Percentiles rank a stretch among this genome's conserved stretches.
phyloP scores from a whole-genome alignment of 192 early-diverging fungal genomes.

The Podila epicladia region DNA sequence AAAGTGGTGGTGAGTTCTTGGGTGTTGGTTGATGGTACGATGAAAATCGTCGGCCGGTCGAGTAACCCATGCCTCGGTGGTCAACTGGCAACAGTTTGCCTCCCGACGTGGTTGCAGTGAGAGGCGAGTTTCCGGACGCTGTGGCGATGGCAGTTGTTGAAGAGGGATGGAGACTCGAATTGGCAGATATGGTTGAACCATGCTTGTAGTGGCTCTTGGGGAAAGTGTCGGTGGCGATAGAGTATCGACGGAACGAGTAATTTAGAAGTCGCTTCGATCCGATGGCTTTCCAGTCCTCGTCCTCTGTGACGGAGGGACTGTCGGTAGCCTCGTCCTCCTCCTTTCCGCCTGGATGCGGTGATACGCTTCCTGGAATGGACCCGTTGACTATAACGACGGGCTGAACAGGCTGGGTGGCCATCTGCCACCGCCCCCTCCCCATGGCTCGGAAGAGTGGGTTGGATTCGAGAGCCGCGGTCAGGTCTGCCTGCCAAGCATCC shows the following conservation, averaged over 20 bases:
- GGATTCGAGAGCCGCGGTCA: constrained; percentile 49
- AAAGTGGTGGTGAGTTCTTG: constrained; percentile 48
- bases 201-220: constrained; percentile 42
- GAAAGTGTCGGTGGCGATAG: constrained; percentile 50
- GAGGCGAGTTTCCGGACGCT: constrained; percentile 1
- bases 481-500: constrained; percentile 48
- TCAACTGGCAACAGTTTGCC: constrained; percentile 30
- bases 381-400: constrained; percentile 29
- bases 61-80: constrained; percentile 14
- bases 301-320: constrained; percentile 49
- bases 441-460: constrained; percentile 52
- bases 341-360: constrained; percentile 12
- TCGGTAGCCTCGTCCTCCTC: constrained; percentile 37
- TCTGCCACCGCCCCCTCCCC: constrained; percentile 55
- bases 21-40: constrained; percentile 51
- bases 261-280: constrained; percentile 45
- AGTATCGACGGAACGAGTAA: constrained; percentile 47
- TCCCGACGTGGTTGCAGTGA: constrained; percentile 18
- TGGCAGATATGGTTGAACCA: constrained; percentile 28
- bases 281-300: constrained; percentile 54
- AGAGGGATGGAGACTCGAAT: not conserved
- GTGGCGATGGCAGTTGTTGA: constrained; percentile 8
- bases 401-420: constrained; percentile 40
- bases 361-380: constrained; percentile 13
- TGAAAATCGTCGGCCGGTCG: constrained; percentile 35